Conservation (phyloP, 169 alveolate species). For the Plasmodium vivax region DNA sequence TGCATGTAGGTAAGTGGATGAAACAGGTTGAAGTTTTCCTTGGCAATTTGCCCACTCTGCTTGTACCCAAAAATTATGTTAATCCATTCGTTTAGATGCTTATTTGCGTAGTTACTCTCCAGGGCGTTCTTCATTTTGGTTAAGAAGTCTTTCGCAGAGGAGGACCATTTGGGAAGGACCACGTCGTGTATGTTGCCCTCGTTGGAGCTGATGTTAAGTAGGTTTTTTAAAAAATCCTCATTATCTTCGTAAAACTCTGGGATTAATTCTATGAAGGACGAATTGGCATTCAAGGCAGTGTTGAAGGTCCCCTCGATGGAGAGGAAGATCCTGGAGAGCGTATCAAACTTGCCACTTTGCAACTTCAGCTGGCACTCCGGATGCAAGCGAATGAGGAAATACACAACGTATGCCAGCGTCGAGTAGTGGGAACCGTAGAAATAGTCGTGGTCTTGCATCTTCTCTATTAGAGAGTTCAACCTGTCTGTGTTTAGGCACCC, state of each 20-base stretch:
- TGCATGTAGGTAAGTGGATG: conserved; percentile 92
- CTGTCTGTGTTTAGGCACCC: conserved; percentile 91
- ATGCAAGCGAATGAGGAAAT: conserved; percentile 93
- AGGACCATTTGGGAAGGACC: conserved; percentile 91
- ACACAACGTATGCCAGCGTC: conserved; percentile 97
- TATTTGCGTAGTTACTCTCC: conserved; percentile 95
- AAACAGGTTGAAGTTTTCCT: conserved; percentile 85
- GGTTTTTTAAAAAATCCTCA: conserved; percentile 89
- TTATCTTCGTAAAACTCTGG: conserved; percentile 94
- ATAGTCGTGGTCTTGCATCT: conserved; percentile 89
- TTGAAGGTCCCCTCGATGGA: conserved; percentile 80
- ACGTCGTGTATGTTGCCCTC: conserved; percentile 88
- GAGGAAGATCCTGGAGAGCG: conserved; percentile 85
- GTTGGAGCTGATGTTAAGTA: conserved; percentile 82
- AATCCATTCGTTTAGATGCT: conserved; percentile 95
- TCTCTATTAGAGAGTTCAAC: conserved; percentile 84
- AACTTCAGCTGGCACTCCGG: conserved; percentile 96
- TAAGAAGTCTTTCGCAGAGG: conserved; percentile 82
- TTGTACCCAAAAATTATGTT: conserved; percentile 97
- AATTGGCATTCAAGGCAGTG: conserved; percentile 84
- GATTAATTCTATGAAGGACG: conserved; percentile 92
- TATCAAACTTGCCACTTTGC: conserved; percentile 93
- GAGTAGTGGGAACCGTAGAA: conserved; percentile 97
- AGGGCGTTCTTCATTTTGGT: conserved; percentile 91
- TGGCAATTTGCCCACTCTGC: conserved; percentile 81